These are phyloP conservation scores for Laburnicola sp. DNA, from an alignment of 2,329 filamentous ascomycete genomes.

Conservation along the genomic window DNA sequence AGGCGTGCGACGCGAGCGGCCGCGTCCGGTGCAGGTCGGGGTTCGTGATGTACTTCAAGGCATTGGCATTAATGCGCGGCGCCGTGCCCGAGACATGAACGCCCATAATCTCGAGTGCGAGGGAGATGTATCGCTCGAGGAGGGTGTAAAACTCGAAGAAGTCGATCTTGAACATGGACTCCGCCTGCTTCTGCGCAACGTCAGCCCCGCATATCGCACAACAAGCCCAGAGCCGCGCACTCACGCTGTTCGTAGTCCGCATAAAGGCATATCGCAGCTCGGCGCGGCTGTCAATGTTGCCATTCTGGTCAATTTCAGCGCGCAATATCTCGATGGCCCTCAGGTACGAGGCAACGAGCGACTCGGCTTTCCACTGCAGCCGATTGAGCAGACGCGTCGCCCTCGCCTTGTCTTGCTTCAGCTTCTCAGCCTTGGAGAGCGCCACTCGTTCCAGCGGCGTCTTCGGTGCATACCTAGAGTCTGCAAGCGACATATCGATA, in stretches of 20 bases:
- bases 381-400: slow-evolving; percentile 31
- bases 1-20: slow-evolving; percentile 54
- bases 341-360: slow-evolving; percentile 34
- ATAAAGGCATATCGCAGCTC: slow-evolving; percentile 18
- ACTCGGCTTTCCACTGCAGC: slow-evolving; percentile 43
- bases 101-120: slow-evolving; percentile 66
- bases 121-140: slow-evolving; percentile 70
- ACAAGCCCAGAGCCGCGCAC: not conserved
- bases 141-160: slow-evolving; percentile 77
- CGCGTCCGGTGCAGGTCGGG: slow-evolving; percentile 26
- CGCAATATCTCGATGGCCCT: slow-evolving; percentile 33
- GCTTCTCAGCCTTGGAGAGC: slow-evolving; percentile 30
- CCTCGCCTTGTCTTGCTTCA: slow-evolving; percentile 37
- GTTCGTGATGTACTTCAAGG: slow-evolving; percentile 39
- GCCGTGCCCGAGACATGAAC: slow-evolving; percentile 51
- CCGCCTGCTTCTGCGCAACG: slow-evolving; percentile 32
- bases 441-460: slow-evolving; percentile 31
- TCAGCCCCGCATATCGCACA: slow-evolving; percentile 6
- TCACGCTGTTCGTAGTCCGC: slow-evolving; percentile 26
- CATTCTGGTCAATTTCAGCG: slow-evolving; percentile 20
- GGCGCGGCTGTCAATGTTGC: slow-evolving; percentile 1
- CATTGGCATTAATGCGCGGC: slow-evolving; percentile 28
- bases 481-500: slow-evolving; percentile 19
- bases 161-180: slow-evolving; percentile 72
- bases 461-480: slow-evolving; percentile 38